phyloP scores from a whole-genome alignment of 345 rosid genomes.

The Rhodamnia rubescens region DNA sequence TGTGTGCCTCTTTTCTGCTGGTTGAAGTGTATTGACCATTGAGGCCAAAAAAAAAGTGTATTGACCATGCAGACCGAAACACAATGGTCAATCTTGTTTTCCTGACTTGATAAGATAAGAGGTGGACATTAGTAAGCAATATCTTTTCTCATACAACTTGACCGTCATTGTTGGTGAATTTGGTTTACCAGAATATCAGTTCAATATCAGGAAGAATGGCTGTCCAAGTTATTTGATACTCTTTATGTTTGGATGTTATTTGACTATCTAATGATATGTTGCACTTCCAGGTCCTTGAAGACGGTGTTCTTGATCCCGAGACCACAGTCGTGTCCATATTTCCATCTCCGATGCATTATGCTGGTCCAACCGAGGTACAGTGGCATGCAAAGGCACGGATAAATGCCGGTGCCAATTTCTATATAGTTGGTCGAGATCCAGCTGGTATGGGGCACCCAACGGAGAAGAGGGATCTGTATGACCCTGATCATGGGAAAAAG shows the following conservation, averaged over 20 bases:
- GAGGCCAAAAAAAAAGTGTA: too few relatives aligned
- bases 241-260: not conserved
- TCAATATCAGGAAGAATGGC: not conserved
- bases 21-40: not conserved
- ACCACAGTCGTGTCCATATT: slow-evolving; percentile 92
- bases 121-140: not conserved
- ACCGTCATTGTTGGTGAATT: not conserved
- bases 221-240: not conserved
- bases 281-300: slow-evolving; percentile 62
- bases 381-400: slow-evolving; percentile 99
- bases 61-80: not conserved
- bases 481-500: slow-evolving; percentile 95
- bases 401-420: slow-evolving; percentile 96
- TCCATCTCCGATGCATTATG: slow-evolving; percentile 98
- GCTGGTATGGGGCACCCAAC: slow-evolving; percentile 98
- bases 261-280: not conserved
- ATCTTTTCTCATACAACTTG: not conserved
- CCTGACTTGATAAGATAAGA: not conserved
- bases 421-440: slow-evolving; percentile 97
- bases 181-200: not conserved
- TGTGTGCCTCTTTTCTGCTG: not conserved
- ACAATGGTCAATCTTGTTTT: not conserved
- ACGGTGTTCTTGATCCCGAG: slow-evolving; percentile 81
- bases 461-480: slow-evolving; percentile 90
- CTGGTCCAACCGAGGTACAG: slow-evolving; percentile 98